phyloP scores from a whole-genome alignment of 176 grass and related monocot genomes.

The Panicum miliaceum region DNA sequence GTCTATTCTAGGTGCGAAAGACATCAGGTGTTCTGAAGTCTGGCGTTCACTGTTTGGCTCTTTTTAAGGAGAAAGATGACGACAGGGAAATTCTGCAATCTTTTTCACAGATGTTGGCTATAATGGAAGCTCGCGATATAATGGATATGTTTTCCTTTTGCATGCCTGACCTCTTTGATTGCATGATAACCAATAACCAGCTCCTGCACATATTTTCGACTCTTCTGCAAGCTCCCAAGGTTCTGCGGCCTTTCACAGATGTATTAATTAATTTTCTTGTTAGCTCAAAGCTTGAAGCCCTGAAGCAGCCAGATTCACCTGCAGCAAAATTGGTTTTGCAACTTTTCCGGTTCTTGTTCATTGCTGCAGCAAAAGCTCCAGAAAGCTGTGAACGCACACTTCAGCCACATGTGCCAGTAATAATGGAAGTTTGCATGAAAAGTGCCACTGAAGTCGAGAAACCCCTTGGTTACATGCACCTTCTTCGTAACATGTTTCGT shows the following conservation, averaged over 20 bases:
- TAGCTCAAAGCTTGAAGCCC: conserved; percentile 84
- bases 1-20: conserved; percentile 76
- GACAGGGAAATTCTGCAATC: conserved; percentile 94
- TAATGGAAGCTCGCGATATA: conserved; percentile 97
- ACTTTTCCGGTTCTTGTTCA: conserved; percentile 94
- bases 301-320: conserved; percentile 96
- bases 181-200: conserved; percentile 92
- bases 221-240: conserved; percentile 88
- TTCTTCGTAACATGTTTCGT: conserved; percentile 94
- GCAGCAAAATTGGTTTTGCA: conserved; percentile 95
- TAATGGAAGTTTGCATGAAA: conserved; percentile 99
- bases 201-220: conserved; percentile 93
- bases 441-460: conserved; percentile 94
- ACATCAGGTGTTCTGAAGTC: conserved; percentile 93
- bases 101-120: conserved; percentile 90
- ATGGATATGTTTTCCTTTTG: conserved; percentile 99
- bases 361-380: conserved; percentile 83
- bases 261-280: conserved; percentile 98
- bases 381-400: conserved; percentile 88
- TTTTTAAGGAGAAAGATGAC: conserved; percentile 97
- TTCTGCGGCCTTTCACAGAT: conserved; percentile 90
- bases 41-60: conserved; percentile 88
- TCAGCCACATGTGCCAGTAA: conserved; percentile 93
- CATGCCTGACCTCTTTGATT: conserved; percentile 93
- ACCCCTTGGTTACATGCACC: conserved; percentile 98